Base-by-base conservation (phyloP, 495 filamentous ascomycete genomes). In the Penicillium crystallinum region DNA sequence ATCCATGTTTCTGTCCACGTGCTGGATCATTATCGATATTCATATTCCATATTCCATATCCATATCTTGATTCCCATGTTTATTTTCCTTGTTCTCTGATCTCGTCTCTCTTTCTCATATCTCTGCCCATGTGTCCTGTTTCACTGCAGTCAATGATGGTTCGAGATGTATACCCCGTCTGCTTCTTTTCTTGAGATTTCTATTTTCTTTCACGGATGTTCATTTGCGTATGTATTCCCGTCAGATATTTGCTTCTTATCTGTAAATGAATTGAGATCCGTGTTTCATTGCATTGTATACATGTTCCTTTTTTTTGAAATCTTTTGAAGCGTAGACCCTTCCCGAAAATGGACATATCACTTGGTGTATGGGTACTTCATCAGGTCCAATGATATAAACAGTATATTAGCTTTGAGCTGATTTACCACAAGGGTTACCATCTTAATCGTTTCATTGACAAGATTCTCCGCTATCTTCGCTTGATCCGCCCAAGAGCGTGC, bases 111-210 rank as follows among this genome's bases (percentile, higher is more conserved):
- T 9, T 27, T 9, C 19, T 33, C 48, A 53, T 57, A 61, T 40
- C 48, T 49, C 27, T n/a, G 1, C 4, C 12, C 33, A 18, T 29
- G 29, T 47, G 19, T 17, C 19, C 31, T 44, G 36, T 38, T 54
- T 51, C 6, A 15, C 41, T 55, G 47, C 55, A 58, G 55, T 49
- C 43, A 42, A 54, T 64, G 49, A 54, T 55, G 56, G 50, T 55
- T 52, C 56, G 56, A 68, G 63, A 66, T 71, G 61, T 67, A 72
- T 71, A 71, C 69, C 68, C 68, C 61, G 36, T 58, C 53, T 54
- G 54, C 42, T 57, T 59, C 15, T 48, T 9, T 27, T 48, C 12
- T 12, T 25, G 6, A 57, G 46, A 56, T 50, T 40, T 63, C 42
- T 56, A 17, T 12, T 19, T 27, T 19, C 5, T 36, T 38, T 38